Conservation (phyloP, 2,329 filamentous ascomycete genomes). For the Phaeoacremonium minimum region DNA sequence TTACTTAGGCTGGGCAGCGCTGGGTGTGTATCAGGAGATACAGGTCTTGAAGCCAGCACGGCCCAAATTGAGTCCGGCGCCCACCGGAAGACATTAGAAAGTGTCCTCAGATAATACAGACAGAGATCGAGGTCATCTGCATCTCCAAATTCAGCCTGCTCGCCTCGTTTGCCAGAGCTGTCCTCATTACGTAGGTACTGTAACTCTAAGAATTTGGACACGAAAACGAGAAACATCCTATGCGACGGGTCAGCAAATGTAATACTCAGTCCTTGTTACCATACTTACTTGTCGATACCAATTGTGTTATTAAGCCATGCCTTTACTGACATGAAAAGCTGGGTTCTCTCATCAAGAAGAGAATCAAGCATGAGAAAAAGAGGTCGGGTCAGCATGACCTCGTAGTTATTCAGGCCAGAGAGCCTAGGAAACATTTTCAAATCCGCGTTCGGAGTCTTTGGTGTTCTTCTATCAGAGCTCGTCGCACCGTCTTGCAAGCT, state of each 20-base stretch:
- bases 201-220: conserved; percentile 52
- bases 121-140: conserved; percentile 72
- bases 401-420: conserved; percentile 58
- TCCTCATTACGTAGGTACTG: conserved; percentile 40
- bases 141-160: conserved; percentile 33
- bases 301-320: conserved; percentile 72
- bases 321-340: conserved; percentile 71
- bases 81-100: conserved; percentile 69
- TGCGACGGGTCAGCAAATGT: too few relatives aligned
- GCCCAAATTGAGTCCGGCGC: conserved; percentile 67
- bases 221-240: conserved; percentile 59
- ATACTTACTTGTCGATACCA: conserved; percentile 56
- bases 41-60: conserved; percentile 59
- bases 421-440: conserved; percentile 33
- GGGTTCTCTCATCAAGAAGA: conserved; percentile 66
- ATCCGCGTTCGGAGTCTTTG: conserved; percentile 36
- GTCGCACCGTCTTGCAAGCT: conserved; percentile 57
- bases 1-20: conserved; percentile 46
- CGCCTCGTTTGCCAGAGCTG: conserved; percentile 16
- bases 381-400: conserved; percentile 74
- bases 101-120: conserved; percentile 70
- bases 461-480: conserved; percentile 39
- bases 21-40: conserved; percentile 40
- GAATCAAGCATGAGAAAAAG: conserved; percentile 78
- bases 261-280: too few relatives aligned